Conservation (phyloP, 2,329 filamentous ascomycete genomes). For the Dactylonectria macrodidyma region DNA sequence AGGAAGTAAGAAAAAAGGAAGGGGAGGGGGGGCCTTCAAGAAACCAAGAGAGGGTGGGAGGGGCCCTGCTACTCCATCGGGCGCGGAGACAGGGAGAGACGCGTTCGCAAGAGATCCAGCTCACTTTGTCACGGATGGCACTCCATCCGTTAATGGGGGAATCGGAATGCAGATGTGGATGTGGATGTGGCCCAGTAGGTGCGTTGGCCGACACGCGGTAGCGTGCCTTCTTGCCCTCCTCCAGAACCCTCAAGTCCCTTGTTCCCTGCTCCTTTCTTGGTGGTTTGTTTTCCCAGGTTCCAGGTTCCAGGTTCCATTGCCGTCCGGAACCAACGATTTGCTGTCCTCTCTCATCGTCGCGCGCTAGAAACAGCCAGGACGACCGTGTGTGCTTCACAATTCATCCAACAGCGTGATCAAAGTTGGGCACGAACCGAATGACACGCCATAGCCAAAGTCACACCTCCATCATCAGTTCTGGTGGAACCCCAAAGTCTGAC, state of each 20-base stretch:
- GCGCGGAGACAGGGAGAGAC: constrained; percentile 6
- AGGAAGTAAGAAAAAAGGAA: constrained; percentile 1
- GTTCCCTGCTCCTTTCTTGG: constrained; percentile 20
- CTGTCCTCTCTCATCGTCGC: constrained; percentile 36
- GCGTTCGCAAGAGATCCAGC: constrained; percentile 15
- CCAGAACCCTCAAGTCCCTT: constrained; percentile 14
- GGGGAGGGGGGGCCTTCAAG: constrained; percentile 6
- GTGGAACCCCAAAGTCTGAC: constrained; percentile 3
- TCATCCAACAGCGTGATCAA: constrained; percentile 19
- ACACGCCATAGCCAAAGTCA: constrained; percentile 33
- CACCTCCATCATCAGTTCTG: constrained; percentile 1
- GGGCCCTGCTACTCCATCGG: constrained; percentile 1
- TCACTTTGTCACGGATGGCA: constrained; percentile 12
- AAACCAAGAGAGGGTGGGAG: constrained; percentile 6
- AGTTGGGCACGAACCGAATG: constrained; percentile 41
- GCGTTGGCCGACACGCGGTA: constrained; percentile 27
- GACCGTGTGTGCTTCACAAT: constrained; percentile 4
- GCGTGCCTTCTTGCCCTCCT: constrained; percentile 8
- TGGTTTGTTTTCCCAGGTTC: constrained; percentile 2
- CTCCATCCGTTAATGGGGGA: constrained; percentile 14
- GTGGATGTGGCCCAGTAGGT: constrained; percentile 2
- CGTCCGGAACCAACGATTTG: constrained; percentile 33
- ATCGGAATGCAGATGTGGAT: constrained; percentile 14
- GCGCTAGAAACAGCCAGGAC: constrained; percentile 33
- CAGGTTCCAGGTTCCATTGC: constrained; percentile 31